A percentile compares a stretch with the other conserved stretches of the same genome.
Conservation (phyloP, 495 filamentous ascomycete genomes). For the Chaetomium cochliodes region DNA sequence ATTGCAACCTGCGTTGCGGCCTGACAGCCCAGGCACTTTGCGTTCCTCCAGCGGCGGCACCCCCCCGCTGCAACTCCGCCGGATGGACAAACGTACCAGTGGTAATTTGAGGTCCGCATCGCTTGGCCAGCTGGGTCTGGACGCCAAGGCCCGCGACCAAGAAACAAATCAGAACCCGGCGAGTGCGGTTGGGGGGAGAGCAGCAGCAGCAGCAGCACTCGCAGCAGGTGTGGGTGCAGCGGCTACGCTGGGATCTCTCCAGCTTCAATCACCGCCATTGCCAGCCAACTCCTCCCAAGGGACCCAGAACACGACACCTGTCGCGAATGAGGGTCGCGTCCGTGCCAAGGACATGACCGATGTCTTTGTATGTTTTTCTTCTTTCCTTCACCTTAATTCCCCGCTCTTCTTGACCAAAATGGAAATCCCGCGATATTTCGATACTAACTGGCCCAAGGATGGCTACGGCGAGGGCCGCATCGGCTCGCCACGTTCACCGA, state of each 20-base stretch:
- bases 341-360: slow-evolving; percentile 83
- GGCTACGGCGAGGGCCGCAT: slow-evolving; percentile 90
- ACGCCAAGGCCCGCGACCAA: slow-evolving; percentile 30
- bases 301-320: slow-evolving; percentile 63
- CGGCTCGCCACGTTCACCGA: slow-evolving; percentile 85
- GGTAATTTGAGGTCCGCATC: slow-evolving; percentile 75
- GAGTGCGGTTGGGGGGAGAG: neutral
- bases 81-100: slow-evolving; percentile 69
- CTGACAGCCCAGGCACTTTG: slow-evolving; percentile 59
- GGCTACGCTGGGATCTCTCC: slow-evolving; percentile 8
- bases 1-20: slow-evolving; percentile 52
- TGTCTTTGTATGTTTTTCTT: slow-evolving; percentile 75
- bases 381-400: slow-evolving; percentile 20
- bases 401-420: no score
- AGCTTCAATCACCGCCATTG: slow-evolving; percentile 16
- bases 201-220: neutral
- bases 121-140: slow-evolving; percentile 54
- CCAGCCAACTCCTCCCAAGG: slow-evolving; percentile 38
- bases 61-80: slow-evolving; percentile 55
- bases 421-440: slow-evolving; percentile 4
- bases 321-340: slow-evolving; percentile 83
- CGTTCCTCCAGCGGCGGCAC: slow-evolving; percentile 58
- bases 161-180: slow-evolving; percentile 2
- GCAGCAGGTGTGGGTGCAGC: neutral
- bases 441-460: slow-evolving; percentile 58